Evolutionary conservation across 805 yeast species (phyloP), one percentile per base, ranked within the genome.

Genomic region (Wickerhamiella galacta): DNA sequence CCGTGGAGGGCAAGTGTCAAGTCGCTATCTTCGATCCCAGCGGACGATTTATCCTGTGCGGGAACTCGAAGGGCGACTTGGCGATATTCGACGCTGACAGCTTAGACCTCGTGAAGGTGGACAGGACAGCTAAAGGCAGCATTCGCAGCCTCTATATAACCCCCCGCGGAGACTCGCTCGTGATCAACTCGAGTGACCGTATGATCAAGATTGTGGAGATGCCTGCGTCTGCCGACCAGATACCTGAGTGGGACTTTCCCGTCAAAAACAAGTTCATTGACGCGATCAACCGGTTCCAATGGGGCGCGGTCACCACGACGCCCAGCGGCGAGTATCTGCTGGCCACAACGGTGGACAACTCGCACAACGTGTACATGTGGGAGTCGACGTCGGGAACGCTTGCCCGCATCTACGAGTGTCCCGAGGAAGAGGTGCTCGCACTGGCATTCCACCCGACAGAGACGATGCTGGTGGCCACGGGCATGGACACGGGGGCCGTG

Each of bases 341-440:
- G 33, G 95, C 95, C 0, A 73, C 93, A 0, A 78, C 94, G 0
- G 73, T 70, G 51, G 93, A 93, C 9, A 74, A 85, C 4, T 75
- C 90, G 0, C 94, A 83, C 48, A 93, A 81, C 45, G 63, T 87
- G 28, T 85, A 83, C 51, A 67, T 87, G 37, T 85, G 95, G 95
- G 95, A 87, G 49, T 79, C 94, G 0, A 62, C 70, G 6, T 66
- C 77, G 63, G 95, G 95, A 0, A 72, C 92, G n/a, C 58, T 85
- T 35, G 77, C 82, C 19, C 77, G 87, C 54, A 87, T 83, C 31
- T 58, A 82, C 21, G 95, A 85, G 53, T 94, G 95, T 1, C 79
- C 93, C 4, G 75, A 74, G 42, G 95, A 85, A 44, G 95, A 85
- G 47, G 60, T 85, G 39, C 68, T 77, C 31, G 87, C 75, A 34